Percentiles rank a stretch among this genome's conserved stretches.
phyloP scores from a whole-genome alignment of 768 basidiomycete species.

The Pleurotus cornucopiae region DNA sequence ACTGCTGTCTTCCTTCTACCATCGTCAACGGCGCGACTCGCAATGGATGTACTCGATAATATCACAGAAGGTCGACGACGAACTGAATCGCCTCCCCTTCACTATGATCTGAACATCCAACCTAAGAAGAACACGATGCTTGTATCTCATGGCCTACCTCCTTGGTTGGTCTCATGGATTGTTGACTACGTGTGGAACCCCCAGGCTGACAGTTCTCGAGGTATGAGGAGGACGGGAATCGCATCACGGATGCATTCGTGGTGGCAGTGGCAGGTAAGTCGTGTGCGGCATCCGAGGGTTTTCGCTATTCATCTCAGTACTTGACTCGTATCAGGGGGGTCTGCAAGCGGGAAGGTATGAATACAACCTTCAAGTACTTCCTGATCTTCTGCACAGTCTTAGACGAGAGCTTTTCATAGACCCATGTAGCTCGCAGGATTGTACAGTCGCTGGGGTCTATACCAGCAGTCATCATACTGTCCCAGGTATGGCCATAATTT shows the following conservation, averaged over 20 bases:
- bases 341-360: conserved; percentile 80
- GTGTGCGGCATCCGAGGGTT: neutral
- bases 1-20: no score
- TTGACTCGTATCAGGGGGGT: conserved; percentile 51
- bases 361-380: neutral
- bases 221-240: conserved; percentile 75
- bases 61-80: neutral
- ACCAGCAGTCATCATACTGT: conserved; percentile 86
- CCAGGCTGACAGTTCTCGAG: conserved; percentile 29
- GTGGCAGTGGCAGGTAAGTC: conserved; percentile 77
- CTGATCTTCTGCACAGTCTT: neutral
- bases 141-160: conserved; percentile 81
- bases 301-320: neutral
- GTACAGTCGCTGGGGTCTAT: conserved; percentile 78
- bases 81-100: neutral
- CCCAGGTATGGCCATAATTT: conserved; percentile 52
- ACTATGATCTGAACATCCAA: conserved; percentile 21
- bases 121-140: conserved; percentile 72
- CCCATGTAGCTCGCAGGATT: conserved; percentile 81
- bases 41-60: conserved; percentile 2
- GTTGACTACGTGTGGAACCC: no score
- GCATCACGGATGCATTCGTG: conserved; percentile 74
- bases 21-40: neutral
- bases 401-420: conserved; percentile 36
- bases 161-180: conserved; percentile 50